phyloP scores from a whole-genome alignment of 306 rosid genomes.

The Cotoneaster glaucophyllus region DNA sequence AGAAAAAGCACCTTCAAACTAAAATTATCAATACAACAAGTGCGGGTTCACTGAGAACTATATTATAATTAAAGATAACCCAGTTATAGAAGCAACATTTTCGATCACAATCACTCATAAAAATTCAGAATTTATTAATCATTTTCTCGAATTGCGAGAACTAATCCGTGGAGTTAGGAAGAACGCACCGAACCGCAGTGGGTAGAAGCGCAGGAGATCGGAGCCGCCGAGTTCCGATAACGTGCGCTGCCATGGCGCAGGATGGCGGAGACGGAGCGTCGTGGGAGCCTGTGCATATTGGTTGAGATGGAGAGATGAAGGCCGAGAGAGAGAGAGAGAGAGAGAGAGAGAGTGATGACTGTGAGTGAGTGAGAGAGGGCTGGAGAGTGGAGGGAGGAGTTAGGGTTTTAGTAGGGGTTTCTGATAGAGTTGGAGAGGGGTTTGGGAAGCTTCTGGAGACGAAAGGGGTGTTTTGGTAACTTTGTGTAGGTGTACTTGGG shows the following conservation, averaged over 20 bases:
- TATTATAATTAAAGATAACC: background rate
- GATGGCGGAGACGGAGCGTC: conserved; percentile 55
- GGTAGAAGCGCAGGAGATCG: conserved; percentile 35
- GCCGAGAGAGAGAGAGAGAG: background rate
- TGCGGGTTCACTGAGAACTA: background rate
- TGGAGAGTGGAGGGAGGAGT: background rate
- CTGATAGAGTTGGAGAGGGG: background rate
- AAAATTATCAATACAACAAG: background rate
- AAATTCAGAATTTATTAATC: background rate
- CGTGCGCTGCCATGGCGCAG: conserved; percentile 48
- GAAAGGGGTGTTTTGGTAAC: conserved; percentile 2
- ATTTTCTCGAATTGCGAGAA: background rate
- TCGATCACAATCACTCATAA: background rate
- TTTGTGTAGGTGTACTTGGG: background rate
- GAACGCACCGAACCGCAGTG: conserved; percentile 27
- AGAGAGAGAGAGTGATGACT: background rate
- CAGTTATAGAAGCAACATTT: background rate
- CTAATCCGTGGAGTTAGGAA: background rate
- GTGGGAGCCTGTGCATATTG: conserved; percentile 61
- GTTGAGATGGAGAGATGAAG: background rate
- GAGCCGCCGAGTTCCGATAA: conserved; percentile 27
- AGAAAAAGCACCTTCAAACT: background rate
- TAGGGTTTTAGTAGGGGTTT: conserved; percentile 71
- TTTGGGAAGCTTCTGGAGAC: conserved; percentile 64
- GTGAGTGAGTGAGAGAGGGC: background rate